phyloP scores from a whole-genome alignment of 2,329 filamentous ascomycete species.

The Colletotrichum destructivum region DNA sequence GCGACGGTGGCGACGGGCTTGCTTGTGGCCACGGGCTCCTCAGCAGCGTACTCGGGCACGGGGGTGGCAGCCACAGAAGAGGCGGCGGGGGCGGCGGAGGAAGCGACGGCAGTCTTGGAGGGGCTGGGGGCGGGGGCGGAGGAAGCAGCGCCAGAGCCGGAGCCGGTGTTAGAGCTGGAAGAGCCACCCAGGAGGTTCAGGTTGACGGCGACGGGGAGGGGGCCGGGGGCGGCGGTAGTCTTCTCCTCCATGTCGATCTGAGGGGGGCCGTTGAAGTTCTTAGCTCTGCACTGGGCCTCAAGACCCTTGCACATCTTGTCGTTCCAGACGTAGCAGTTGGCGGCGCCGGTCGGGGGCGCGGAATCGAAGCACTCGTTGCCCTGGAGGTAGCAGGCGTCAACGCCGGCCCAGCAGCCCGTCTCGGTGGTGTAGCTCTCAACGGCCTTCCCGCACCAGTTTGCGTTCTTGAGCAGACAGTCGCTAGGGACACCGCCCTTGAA shows the following conservation, averaged over 20 bases:
- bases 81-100: constrained; percentile 22
- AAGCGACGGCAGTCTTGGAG: constrained; percentile 10
- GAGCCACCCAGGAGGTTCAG: constrained; percentile 35
- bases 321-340: constrained; percentile 74
- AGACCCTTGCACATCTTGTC: constrained; percentile 69
- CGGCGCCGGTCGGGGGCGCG: constrained; percentile 71
- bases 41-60: constrained; percentile 6
- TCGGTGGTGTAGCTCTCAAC: constrained; percentile 70
- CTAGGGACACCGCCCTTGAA: constrained; percentile 66
- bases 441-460: constrained; percentile 80
- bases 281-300: constrained; percentile 58
- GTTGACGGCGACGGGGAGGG: constrained; percentile 52
- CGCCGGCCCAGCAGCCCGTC: constrained; percentile 72
- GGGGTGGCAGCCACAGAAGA: constrained; percentile 6
- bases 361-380: constrained; percentile 70
- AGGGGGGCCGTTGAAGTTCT: constrained; percentile 64
- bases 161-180: constrained; percentile 8
- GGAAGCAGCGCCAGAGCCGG: constrained; percentile 11
- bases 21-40: constrained; percentile 21
- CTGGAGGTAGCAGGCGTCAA: constrained; percentile 72
- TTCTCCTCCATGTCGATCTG: constrained; percentile 55
- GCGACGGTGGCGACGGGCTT: not conserved
- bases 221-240: constrained; percentile 50
- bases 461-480: constrained; percentile 75
- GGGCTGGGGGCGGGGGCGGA: constrained; percentile 8